phyloP scores from a whole-genome alignment of 257 asterid species.

The Voacanga thouarsii region DNA sequence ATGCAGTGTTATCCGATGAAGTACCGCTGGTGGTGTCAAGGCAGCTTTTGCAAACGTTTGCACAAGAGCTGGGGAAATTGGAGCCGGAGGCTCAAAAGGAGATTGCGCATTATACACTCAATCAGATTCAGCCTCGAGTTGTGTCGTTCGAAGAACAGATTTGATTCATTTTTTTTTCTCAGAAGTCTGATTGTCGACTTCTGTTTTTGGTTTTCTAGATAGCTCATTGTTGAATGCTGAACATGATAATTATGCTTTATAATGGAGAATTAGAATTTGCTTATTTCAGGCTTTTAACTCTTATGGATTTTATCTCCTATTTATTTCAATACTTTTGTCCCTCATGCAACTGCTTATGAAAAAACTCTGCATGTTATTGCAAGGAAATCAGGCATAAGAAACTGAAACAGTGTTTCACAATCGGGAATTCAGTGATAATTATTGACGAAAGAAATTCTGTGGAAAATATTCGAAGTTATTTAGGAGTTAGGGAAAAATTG shows the following conservation, averaged over 20 bases:
- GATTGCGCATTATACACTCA: slow-evolving; percentile 79
- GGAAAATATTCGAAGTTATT: too few species aligned
- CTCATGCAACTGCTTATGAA: neutral
- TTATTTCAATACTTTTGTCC: neutral
- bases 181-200: neutral
- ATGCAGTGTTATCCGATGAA: slow-evolving; percentile 78
- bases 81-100: slow-evolving; percentile 90
- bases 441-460: neutral
- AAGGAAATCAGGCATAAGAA: neutral
- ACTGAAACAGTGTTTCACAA: too few species aligned
- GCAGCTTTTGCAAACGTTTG: slow-evolving; percentile 90
- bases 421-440: neutral
- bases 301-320: neutral
- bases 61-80: slow-evolving; percentile 82
- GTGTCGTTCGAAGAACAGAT: slow-evolving; percentile 98
- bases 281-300: neutral
- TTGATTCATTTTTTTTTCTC: neutral
- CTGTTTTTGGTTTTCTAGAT: neutral
- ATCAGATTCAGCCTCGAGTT: slow-evolving; percentile 94
- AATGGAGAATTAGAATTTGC: neutral
- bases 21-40: slow-evolving; percentile 94
- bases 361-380: neutral
- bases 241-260: neutral
- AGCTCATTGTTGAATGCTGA: slow-evolving; percentile 14
- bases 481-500: neutral